Conservation (phyloP, 495 filamentous ascomycete genomes). For the Neurospora sp. region DNA sequence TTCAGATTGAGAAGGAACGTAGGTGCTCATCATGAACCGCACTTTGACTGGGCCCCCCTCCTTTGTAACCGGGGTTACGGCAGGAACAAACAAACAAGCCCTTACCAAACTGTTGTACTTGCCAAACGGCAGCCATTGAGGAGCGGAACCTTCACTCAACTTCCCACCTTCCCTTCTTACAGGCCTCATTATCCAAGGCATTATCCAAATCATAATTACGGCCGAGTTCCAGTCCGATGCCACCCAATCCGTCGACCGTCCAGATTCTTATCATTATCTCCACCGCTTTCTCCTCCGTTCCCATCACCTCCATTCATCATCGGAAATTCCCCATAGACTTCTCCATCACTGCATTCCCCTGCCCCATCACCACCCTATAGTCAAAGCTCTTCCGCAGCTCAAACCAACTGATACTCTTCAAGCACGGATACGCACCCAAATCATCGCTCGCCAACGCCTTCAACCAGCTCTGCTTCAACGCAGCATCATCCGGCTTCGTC, state of each 20-base stretch:
- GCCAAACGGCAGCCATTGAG: not conserved
- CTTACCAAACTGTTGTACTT: not conserved
- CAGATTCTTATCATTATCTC: not conserved
- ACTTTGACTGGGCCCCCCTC: not conserved
- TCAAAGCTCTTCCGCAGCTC: conserved; percentile 7
- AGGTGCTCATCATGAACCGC: not conserved
- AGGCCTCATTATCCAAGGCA: not conserved
- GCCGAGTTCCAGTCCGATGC: not conserved
- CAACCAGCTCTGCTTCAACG: conserved; percentile 4
- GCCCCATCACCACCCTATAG: conserved; percentile 6
- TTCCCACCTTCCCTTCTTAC: not conserved
- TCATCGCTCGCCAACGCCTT: conserved; percentile 3
- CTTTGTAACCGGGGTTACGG: not conserved
- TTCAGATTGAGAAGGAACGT: not conserved
- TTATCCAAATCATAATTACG: not conserved
- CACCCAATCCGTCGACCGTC: not conserved
- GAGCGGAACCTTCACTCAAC: not conserved
- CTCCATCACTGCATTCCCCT: not conserved
- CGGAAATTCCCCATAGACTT: not conserved
- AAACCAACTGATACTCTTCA: conserved; percentile 8
- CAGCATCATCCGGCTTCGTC: not conserved
- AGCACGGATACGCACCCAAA: conserved; percentile 3
- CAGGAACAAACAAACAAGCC: not conserved
- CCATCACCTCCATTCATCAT: not conserved
- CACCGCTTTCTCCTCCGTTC: not conserved